Base-by-base conservation (phyloP, 2,329 filamentous ascomycete species). In the Fusarium nygamai region DNA sequence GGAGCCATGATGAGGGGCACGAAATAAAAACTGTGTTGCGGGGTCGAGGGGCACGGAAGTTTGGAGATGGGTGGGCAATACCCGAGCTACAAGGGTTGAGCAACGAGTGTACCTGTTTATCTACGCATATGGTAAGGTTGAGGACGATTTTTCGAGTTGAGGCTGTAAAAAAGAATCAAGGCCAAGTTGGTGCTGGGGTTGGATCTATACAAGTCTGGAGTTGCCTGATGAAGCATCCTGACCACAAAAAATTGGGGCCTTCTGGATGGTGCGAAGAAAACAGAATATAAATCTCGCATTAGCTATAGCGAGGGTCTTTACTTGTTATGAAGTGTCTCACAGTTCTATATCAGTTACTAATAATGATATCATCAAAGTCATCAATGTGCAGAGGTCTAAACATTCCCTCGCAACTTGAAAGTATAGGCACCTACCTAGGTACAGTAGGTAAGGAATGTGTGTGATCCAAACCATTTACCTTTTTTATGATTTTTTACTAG, bases 1-100 rank as follows among this genome's bases (percentile, higher is more conserved):
- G 81, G 70, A 75, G 81, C 80, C 47, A 60, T 61, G 43, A 67
- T 60, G 64, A 65, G 70, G 67, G 69, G 69, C 59, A 57, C 44
- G 24, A 61, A 65, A 59, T 47, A 65, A 54, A 54, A 61, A 62
- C 46, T 71, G 65, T 59, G 50, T 69, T 60, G 66, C 41, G 66
- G 68, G 69, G 71, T 67, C 43, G 41, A 76, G 73, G 70, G 69
- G 69, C 58, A 75, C 51, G 36, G 47, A 39, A 70, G 61, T 53
- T 50, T 69, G 50, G 57, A 57, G 57, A 39, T 48, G 53, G 34
- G 57, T 47, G 47, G 47, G 57, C 48, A 10, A 65, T 47, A 44
- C 46, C 36, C 44, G 34, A 27, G 38, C 36, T 36, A 34, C 71
- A 73, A 68, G 71, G 69, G 24, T 73, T 20, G 33, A 64, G 12